These are phyloP conservation scores for Orbilia ellipsospora DNA, from an alignment of 2,329 filamentous ascomycete genomes.

Conservation along the genomic window DNA sequence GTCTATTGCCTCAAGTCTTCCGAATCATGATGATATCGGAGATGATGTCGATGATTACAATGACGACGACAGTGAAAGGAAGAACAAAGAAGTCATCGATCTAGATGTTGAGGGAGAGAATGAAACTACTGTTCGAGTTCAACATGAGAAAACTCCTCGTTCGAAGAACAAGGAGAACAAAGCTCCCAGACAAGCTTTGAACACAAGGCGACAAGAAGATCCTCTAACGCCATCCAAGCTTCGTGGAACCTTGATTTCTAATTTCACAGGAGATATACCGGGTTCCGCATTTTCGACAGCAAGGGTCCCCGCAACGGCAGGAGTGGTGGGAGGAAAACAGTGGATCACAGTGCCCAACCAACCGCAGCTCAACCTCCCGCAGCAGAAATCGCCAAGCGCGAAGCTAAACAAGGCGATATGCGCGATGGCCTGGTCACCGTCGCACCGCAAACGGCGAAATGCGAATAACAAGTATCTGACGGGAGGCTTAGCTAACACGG, in stretches of 20 bases:
- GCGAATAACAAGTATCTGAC: slow-evolving; percentile 45
- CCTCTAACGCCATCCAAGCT: slow-evolving; percentile 22
- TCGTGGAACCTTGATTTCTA: background rate
- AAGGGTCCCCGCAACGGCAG: background rate
- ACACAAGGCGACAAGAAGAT: background rate
- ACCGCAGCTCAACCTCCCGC: slow-evolving; percentile 38
- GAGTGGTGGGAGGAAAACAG: slow-evolving; percentile 9
- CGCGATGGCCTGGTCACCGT: slow-evolving; percentile 55
- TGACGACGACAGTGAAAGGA: background rate
- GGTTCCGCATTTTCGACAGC: background rate
- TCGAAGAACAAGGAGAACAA: slow-evolving; percentile 26
- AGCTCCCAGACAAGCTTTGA: background rate
- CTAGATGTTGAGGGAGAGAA: slow-evolving; percentile 5
- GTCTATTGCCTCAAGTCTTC: slow-evolving; percentile 51
- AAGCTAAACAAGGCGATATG: slow-evolving; percentile 53
- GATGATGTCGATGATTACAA: slow-evolving; percentile 12
- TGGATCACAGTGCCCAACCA: slow-evolving; percentile 49
- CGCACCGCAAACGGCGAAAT: slow-evolving; percentile 41
- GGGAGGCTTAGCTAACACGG: slow-evolving; percentile 42
- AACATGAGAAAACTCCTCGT: background rate
- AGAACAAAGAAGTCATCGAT: background rate
- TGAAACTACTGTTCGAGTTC: background rate
- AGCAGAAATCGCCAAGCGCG: slow-evolving; percentile 29
- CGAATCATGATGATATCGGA: background rate
- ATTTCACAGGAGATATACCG: slow-evolving; percentile 7